Base-by-base conservation (phyloP, 2,329 filamentous ascomycete species). In the Zelopaecilomyces penicillatus region DNA sequence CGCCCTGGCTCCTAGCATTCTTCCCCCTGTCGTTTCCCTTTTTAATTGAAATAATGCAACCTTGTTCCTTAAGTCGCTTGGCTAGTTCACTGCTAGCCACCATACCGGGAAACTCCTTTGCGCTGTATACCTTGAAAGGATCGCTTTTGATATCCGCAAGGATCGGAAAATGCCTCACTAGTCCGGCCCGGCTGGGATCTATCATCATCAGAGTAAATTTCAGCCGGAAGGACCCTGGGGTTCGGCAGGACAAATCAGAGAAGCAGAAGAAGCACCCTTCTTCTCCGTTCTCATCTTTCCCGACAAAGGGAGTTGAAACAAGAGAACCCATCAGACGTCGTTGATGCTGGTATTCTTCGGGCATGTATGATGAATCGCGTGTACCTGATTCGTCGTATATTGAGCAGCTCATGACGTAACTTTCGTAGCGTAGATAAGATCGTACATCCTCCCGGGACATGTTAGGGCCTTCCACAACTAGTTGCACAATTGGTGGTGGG, bases 211-310 rank as follows among this genome's bases (percentile, higher is more conserved):
- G 70, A 33, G 78, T 78, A 61, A 93, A 91, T 39, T 78, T 80
- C 44, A 93, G 73, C 12, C 84, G 74, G 62, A 86, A 93, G n/a
- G 71, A 70, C 19, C 87, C 87, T 1, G 86, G 81, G 0, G 83
- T 89, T 31, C 87, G 78, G 59, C 85, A 88, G 4, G 84, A 89
- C 19, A 93, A 71, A 58, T 93, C 87, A 0, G 85, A 83, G 59
- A 93, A 93, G 60, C 85, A 87, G 63, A 91, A 93, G 69, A 91
- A 93, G 57, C 83, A 88, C 1, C 87, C 86, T 50, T 88, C 83
- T 26, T 77, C 65, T 43, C 80, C 79, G 43, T 80, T 71, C 56
- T 91, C 85, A 58, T 93, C 87, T 43, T 78, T 73, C 6, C 85
- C 86, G 5, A 86, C 79, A 52, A 88, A 90, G 0, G 86, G 83